A percentile compares a stretch with the other conserved stretches of the same genome.
phyloP scores from a whole-genome alignment of 257 asterid genomes.

The Solanum corneliomulleri region DNA sequence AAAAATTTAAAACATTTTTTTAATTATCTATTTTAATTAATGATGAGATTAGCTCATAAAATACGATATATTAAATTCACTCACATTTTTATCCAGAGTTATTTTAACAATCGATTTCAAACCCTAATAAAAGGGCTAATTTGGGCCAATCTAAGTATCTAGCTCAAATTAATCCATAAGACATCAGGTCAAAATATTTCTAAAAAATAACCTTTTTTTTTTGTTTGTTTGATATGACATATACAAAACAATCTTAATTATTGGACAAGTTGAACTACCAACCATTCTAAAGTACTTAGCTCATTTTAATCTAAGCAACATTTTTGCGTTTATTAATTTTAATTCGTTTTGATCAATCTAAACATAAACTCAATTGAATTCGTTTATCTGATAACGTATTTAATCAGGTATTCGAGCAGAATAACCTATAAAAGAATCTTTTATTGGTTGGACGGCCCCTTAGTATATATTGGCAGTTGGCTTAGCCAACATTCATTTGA shows the following conservation, averaged over 20 bases:
- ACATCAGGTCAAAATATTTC: background rate
- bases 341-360: background rate
- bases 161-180: background rate
- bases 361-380: background rate
- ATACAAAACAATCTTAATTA: too few relatives aligned
- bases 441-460: constrained; percentile 9
- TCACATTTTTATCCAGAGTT: background rate
- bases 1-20: accelerated
- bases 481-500: background rate
- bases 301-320: background rate
- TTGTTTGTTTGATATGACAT: too few relatives aligned
- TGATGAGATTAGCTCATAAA: background rate
- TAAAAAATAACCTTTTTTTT: too few relatives aligned
- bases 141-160: background rate
- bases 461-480: background rate
- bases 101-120: background rate
- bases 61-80: background rate
- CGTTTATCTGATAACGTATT: too few relatives aligned
- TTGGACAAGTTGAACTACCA: too few relatives aligned
- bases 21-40: background rate
- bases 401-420: too few relatives aligned
- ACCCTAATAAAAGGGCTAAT: background rate
- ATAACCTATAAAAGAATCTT: too few relatives aligned
- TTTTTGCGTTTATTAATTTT: background rate
- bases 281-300: background rate